Evolutionary conservation across 495 filamentous ascomycete genomes (phyloP).

Genomic region (Pseudotulostoma volvatum): DNA sequence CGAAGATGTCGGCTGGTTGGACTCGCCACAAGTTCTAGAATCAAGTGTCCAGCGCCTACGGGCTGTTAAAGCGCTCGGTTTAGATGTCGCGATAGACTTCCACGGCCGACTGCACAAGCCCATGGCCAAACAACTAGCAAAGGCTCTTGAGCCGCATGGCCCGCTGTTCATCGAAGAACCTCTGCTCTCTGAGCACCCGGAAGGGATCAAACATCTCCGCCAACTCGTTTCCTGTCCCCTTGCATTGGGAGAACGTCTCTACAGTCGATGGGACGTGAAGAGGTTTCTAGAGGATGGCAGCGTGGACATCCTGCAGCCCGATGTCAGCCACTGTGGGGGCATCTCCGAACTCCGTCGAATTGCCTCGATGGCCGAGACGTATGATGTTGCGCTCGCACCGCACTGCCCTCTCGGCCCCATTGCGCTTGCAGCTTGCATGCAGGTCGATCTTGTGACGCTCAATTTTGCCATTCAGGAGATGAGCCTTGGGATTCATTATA

Average conservation of each 20-base stretch:
- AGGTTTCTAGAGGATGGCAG: constrained; percentile 52
- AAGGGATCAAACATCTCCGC: constrained; percentile 49
- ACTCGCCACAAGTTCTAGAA: constrained; percentile 49
- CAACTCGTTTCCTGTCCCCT: constrained; percentile 48
- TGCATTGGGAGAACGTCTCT: constrained; percentile 60
- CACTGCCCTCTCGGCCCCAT: constrained; percentile 69
- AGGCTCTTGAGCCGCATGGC: constrained; percentile 48
- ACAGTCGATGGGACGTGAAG: constrained; percentile 61
- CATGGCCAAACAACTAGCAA: constrained; percentile 67
- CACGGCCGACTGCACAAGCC: constrained; percentile 66
- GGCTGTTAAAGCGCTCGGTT: constrained; percentile 48
- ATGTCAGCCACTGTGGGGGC: constrained; percentile 61
- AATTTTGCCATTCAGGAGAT: constrained; percentile 77
- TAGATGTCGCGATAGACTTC: constrained; percentile 63
- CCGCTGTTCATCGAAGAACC: constrained; percentile 77
- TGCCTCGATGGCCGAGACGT: constrained; percentile 58
- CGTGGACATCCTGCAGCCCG: constrained; percentile 62
- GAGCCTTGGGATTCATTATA: constrained; percentile 69
- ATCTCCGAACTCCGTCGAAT: constrained; percentile 59
- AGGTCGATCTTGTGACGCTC: constrained; percentile 43
- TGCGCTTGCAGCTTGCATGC: constrained; percentile 55
- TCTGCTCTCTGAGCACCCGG: constrained; percentile 53
- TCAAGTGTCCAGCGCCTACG: constrained; percentile 51
- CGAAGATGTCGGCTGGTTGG: constrained; percentile 63
- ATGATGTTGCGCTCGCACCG: constrained; percentile 62